Conservation (phyloP, 768 basidiomycete species). For the Leucogyrophana mollusca region DNA sequence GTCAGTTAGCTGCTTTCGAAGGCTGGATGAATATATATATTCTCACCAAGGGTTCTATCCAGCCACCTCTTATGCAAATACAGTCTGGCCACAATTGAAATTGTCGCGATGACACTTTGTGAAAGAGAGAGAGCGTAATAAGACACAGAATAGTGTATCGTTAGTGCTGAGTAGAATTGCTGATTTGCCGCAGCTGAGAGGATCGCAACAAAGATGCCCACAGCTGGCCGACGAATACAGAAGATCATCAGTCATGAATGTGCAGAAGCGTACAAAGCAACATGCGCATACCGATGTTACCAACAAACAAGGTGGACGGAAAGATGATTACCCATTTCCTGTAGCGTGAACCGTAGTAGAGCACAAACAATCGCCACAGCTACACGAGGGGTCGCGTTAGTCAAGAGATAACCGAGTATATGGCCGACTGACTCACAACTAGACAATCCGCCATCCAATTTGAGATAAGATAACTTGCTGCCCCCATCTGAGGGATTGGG, state of each 20-base stretch:
- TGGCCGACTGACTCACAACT: constrained; percentile 23
- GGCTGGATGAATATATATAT: background rate
- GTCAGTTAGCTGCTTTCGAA: background rate
- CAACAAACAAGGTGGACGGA: background rate
- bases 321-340: background rate
- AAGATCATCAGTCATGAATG: too few species aligned
- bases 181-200: background rate
- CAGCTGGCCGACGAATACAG: background rate
- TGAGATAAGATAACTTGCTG: background rate
- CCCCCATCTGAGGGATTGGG: background rate
- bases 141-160: constrained; percentile 4
- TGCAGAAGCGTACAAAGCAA: too few species aligned
- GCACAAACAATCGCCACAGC: constrained; percentile 1
- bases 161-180: background rate
- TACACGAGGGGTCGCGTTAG: constrained; percentile 1
- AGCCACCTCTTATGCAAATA: background rate
- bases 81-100: constrained; percentile 6
- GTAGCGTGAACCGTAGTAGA: background rate
- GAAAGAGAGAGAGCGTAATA: constrained; percentile 9
- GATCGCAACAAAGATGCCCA: background rate
- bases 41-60: background rate
- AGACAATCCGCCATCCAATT: constrained; percentile 14
- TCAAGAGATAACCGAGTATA: background rate
- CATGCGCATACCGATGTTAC: background rate
- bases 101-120: constrained; percentile 7